Evolutionary conservation across 345 rosid genomes (phyloP).

Genomic region (Eucalyptus microcorys): DNA sequence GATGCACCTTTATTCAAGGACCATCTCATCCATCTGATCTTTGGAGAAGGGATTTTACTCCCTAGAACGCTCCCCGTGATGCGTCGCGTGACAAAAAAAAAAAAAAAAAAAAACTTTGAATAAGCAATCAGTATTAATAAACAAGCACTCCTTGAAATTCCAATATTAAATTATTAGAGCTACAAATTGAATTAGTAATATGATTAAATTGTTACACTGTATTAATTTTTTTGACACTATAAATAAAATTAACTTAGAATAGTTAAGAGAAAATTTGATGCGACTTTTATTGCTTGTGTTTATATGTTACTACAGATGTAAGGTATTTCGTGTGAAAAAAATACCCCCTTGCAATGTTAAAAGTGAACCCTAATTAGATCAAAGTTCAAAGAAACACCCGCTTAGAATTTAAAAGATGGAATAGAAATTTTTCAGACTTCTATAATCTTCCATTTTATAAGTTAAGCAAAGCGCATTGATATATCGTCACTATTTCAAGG

Average conservation of each 20-base stretch:
- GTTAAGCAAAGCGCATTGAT: not conserved
- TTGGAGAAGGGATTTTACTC: not conserved
- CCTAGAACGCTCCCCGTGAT: accelerated
- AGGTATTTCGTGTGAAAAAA: not conserved
- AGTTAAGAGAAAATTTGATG: not conserved
- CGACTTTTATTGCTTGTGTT: not conserved
- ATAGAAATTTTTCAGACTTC: not conserved
- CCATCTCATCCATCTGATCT: accelerated
- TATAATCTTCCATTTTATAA: not conserved
- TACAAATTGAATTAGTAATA: not conserved
- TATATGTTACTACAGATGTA: too few species aligned
- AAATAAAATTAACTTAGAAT: not conserved
- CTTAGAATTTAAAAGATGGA: not conserved
- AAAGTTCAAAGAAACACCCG: not conserved
- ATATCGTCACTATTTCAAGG: not conserved
- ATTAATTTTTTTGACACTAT: not conserved
- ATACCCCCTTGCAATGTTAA: not conserved
- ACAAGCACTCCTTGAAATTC: not conserved
- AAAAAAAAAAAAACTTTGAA: not conserved
- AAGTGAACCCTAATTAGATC: accelerated
- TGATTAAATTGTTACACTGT: not conserved
- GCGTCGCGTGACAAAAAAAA: not conserved
- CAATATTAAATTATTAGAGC: not conserved
- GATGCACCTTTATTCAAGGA: not conserved
- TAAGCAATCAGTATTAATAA: accelerated